phyloP scores from a whole-genome alignment of 2,329 filamentous ascomycete species.

The Monilinia aucupariae region DNA sequence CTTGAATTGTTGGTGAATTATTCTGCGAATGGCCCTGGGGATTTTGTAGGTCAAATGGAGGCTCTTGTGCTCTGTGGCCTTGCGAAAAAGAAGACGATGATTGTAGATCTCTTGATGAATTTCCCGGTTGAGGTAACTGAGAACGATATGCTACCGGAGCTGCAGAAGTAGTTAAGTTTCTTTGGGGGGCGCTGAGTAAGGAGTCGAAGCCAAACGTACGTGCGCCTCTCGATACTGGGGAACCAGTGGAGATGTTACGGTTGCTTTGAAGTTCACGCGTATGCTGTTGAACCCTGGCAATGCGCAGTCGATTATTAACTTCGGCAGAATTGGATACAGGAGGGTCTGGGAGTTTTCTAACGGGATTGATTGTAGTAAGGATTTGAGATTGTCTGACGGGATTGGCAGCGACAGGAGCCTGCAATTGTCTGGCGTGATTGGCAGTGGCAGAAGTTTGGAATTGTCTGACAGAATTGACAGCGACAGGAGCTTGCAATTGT shows the following conservation, averaged over 20 bases:
- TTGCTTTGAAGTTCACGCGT: background rate
- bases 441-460: too few relatives aligned
- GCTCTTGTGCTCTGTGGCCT: background rate
- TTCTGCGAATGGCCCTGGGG: background rate
- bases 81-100: background rate
- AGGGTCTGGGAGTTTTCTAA: background rate
- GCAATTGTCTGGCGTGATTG: background rate
- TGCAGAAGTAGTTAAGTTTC: background rate
- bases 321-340: background rate
- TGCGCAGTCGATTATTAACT: background rate
- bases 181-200: background rate
- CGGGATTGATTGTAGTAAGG: background rate
- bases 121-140: background rate
- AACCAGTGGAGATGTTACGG: conserved; percentile 5
- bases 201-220: background rate
- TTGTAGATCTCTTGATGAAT: background rate
- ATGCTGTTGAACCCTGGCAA: background rate
- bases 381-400: background rate
- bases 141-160: background rate
- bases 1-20: background rate
- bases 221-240: conserved; percentile 3
- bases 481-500: too few relatives aligned
- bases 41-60: background rate
- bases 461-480: background rate
- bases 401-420: too few relatives aligned